Conservation (phyloP, 2,329 filamentous ascomycete genomes). For the Colletotrichum sp. region DNA sequence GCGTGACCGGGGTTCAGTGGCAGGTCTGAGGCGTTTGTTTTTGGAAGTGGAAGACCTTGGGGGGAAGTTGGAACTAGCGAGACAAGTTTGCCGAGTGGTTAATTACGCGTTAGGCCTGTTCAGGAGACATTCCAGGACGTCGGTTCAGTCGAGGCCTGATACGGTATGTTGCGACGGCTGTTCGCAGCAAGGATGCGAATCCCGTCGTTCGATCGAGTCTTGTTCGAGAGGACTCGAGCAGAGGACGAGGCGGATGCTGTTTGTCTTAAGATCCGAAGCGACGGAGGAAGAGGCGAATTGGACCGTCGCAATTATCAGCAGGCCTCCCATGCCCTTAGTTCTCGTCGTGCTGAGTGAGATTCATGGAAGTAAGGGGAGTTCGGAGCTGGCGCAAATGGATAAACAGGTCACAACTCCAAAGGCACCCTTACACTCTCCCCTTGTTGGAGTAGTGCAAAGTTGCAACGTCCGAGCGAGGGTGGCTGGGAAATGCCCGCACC, state of each 20-base stretch:
- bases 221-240: neutral
- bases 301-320: neutral
- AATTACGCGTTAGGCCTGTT: slow-evolving; percentile 14
- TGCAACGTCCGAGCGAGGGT: slow-evolving; percentile 5
- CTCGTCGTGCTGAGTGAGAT: neutral
- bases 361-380: neutral
- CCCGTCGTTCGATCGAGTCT: neutral
- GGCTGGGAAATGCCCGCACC: slow-evolving; percentile 10
- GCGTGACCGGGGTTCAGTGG: slow-evolving; percentile 8
- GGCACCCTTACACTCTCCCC: neutral
- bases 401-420: neutral
- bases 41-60: neutral
- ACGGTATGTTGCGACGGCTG: neutral
- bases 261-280: neutral
- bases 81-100: slow-evolving; percentile 15
- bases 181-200: neutral
- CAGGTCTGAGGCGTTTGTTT: slow-evolving; percentile 1
- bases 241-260: neutral
- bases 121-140: neutral
- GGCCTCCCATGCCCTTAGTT: neutral
- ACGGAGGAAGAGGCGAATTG: neutral
- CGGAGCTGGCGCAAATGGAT: neutral
- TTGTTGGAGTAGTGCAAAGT: slow-evolving; percentile 4
- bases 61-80: neutral
- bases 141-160: neutral